A percentile compares a stretch with the other conserved stretches of the same genome.
Evolutionary conservation across 1,284 basidiomycete genomes (phyloP).

Genomic region (Pascua guehoae): DNA sequence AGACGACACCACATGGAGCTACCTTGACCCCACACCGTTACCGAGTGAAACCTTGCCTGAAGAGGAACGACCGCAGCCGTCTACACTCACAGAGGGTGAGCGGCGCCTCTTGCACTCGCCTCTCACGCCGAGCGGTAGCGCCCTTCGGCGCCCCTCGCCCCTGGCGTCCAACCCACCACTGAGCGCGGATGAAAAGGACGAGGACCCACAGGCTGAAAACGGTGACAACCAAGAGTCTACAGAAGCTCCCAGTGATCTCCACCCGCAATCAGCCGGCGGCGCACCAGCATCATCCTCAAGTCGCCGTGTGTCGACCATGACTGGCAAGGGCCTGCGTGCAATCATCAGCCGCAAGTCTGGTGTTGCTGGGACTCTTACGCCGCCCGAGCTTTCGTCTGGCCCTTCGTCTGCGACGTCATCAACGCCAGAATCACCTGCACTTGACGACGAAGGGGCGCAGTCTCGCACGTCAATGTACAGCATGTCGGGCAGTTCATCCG

Average conservation of each 20-base stretch:
- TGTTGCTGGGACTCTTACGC: not conserved
- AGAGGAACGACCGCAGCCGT: not conserved
- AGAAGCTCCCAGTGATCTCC: not conserved
- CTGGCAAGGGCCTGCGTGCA: slow-evolving; percentile 1
- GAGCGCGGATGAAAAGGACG: slow-evolving; percentile 6
- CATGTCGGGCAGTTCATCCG: slow-evolving; percentile 25
- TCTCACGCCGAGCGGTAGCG: not conserved
- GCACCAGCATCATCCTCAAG: too few species aligned
- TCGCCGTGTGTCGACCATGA: too few species aligned
- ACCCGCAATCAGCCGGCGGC: too few species aligned
- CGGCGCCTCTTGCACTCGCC: too few species aligned
- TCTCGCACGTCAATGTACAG: slow-evolving; percentile 23
- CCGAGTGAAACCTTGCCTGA: slow-evolving; percentile 6
- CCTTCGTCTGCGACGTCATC: too few species aligned
- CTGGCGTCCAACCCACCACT: slow-evolving; percentile 28
- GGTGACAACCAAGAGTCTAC: not conserved
- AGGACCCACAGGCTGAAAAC: not conserved
- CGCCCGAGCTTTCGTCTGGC: too few species aligned
- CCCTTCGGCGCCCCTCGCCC: slow-evolving; percentile 20
- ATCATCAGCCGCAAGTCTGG: slow-evolving; percentile 9
- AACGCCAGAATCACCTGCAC: too few species aligned
- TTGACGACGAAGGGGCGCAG: too few species aligned
- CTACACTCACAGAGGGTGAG: too few species aligned
- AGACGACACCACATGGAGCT: slow-evolving; percentile 35
- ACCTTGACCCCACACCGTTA: slow-evolving; percentile 25